These are phyloP conservation scores for Tylopilus plumbeoviolaceoides DNA, from an alignment of 768 basidiomycete genomes.

Conservation along the genomic window DNA sequence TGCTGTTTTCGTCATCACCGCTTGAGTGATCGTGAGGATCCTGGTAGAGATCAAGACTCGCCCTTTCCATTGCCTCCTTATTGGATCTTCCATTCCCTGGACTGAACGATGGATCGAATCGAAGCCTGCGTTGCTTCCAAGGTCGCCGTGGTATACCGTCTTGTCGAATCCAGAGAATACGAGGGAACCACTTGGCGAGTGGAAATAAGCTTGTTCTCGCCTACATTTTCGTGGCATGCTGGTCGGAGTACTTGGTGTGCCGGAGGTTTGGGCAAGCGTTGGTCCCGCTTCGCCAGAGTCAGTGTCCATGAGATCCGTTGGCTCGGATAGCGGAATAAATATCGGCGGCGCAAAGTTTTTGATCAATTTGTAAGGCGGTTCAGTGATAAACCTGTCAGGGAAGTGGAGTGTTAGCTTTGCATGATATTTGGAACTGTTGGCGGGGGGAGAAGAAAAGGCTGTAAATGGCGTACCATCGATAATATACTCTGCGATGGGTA, in stretches of 20 bases:
- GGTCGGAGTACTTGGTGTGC: slow-evolving; percentile 25
- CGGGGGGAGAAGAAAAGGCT: not conserved
- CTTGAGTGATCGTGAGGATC: not conserved
- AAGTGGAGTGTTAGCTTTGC: slow-evolving; percentile 2
- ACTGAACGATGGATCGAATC: slow-evolving; percentile 23
- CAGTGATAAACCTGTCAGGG: slow-evolving; percentile 18
- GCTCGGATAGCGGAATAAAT: slow-evolving; percentile 1
- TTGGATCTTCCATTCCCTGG: slow-evolving; percentile 8
- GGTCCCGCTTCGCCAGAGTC: not conserved
- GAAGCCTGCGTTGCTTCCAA: slow-evolving; percentile 25
- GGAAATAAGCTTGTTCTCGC: slow-evolving; percentile 25
- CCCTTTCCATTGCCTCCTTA: not conserved
- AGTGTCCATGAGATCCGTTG: not conserved
- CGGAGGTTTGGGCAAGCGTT: slow-evolving; percentile 3
- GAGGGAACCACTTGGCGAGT: slow-evolving; percentile 26
- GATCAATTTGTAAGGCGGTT: slow-evolving; percentile 18
- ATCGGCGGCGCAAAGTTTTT: not conserved
- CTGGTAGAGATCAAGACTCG: not conserved
- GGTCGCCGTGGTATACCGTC: slow-evolving; percentile 29
- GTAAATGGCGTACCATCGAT: slow-evolving; percentile 27
- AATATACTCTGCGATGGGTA: slow-evolving; percentile 26
- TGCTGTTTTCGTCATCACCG: not conserved
- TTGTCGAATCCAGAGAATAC: slow-evolving; percentile 29
- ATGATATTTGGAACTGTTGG: not conserved
- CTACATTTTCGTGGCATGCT: slow-evolving; percentile 24